Evolutionary conservation across 225 moss, liverwort and hornwort species (phyloP).

Genomic region (Neckera pumila): DNA sequence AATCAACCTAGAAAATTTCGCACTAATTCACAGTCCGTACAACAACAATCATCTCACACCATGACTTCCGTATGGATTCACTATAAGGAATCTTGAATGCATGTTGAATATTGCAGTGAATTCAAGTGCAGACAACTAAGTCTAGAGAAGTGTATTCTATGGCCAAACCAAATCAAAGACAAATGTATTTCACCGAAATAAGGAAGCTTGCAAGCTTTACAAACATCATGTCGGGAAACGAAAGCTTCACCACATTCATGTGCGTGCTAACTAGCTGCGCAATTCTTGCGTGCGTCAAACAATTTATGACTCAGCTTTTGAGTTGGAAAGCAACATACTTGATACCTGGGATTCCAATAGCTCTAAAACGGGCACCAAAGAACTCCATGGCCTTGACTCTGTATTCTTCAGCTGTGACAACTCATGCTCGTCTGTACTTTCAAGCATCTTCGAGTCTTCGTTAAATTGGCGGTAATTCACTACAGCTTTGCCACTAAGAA

Average conservation of each 20-base stretch:
- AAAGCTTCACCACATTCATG: neutral
- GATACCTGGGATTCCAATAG: neutral
- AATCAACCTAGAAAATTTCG: neutral
- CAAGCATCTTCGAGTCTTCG: neutral
- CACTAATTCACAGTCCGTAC: neutral
- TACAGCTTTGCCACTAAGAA: neutral
- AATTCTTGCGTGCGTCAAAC: neutral
- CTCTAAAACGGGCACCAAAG: neutral
- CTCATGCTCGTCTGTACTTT: neutral
- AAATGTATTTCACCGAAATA: neutral
- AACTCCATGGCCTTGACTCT: neutral
- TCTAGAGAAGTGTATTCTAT: neutral
- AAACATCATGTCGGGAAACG: neutral
- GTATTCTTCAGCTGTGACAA: neutral
- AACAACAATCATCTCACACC: neutral
- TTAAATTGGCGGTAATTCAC: neutral
- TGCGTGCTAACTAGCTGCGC: neutral
- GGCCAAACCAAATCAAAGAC: neutral
- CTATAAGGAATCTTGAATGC: neutral
- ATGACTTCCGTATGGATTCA: neutral
- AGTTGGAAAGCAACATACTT: neutral
- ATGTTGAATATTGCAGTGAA: neutral
- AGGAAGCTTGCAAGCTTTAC: neutral
- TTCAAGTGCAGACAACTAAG: neutral
- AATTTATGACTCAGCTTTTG: neutral